Conservation (phyloP, 2,329 filamentous ascomycete species). For the Aspergillaceae sp. region DNA sequence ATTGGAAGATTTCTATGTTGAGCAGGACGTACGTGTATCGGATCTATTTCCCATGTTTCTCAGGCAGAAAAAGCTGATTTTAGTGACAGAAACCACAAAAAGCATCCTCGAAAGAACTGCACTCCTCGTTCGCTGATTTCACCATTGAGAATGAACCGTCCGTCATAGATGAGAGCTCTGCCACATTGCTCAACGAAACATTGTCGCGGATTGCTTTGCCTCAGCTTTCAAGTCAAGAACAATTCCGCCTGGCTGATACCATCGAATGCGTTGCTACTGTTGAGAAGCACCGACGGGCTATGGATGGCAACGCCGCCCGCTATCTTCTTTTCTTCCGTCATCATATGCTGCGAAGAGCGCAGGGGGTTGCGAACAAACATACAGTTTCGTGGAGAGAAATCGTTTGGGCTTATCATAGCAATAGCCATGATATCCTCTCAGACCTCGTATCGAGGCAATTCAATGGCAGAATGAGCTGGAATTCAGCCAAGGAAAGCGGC, state of each 20-base stretch:
- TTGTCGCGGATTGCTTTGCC: constrained; percentile 67
- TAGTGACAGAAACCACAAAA: constrained; percentile 27
- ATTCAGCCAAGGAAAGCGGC: constrained; percentile 74
- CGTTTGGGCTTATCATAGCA: constrained; percentile 38
- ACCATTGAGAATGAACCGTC: constrained; percentile 49
- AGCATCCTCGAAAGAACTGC: constrained; percentile 39
- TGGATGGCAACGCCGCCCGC: constrained; percentile 81
- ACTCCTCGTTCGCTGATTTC: constrained; percentile 45
- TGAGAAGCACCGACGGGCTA: constrained; percentile 75
- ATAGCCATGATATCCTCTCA: constrained; percentile 74
- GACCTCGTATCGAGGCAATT: constrained; percentile 76
- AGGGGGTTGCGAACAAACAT: constrained; percentile 53
- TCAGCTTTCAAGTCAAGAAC: constrained; percentile 73
- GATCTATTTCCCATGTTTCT: background rate
- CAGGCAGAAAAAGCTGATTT: constrained; percentile 8
- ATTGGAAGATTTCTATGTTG: constrained; percentile 41
- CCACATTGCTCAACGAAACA: constrained; percentile 63
- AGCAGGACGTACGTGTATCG: constrained; percentile 33
- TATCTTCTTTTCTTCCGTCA: constrained; percentile 85
- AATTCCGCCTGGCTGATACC: constrained; percentile 76
- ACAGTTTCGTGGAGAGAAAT: constrained; percentile 48
- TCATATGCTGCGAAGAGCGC: constrained; percentile 60
- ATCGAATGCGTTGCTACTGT: constrained; percentile 77
- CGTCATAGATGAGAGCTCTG: constrained; percentile 62
- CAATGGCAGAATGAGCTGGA: constrained; percentile 73